Conservation (phyloP, 371 early-diverging fungal genomes). For the Mucor racemosus region DNA sequence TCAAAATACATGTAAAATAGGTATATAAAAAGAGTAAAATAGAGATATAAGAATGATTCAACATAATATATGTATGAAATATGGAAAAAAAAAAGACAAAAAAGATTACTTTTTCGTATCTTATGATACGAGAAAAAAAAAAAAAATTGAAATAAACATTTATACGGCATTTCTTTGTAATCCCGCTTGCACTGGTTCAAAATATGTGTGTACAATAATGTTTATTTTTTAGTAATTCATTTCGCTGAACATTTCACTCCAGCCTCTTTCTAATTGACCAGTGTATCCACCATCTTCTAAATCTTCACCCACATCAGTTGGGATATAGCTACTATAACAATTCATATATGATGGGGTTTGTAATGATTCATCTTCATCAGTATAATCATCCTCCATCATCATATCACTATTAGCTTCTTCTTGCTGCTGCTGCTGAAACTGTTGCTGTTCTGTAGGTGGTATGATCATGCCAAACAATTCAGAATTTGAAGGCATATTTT, state of each 20-base stretch:
- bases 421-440: background rate
- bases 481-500: background rate
- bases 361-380: conserved; percentile 22
- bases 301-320: conserved; percentile 3
- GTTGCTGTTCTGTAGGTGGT: background rate
- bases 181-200: too few relatives aligned
- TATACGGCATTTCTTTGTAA: too few relatives aligned
- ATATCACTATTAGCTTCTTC: background rate
- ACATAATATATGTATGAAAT: background rate
- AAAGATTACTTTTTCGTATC: background rate
- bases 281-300: conserved; percentile 13
- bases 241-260: conserved; percentile 20
- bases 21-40: background rate
- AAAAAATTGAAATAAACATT: background rate
- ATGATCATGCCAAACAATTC: background rate
- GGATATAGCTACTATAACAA: background rate
- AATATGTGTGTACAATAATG: too few relatives aligned
- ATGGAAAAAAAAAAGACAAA: background rate
- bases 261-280: conserved; percentile 20
- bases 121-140: background rate
- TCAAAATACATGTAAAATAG: background rate
- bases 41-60: background rate
- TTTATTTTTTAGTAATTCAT: background rate
- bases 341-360: conserved; percentile 10
- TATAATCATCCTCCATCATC: conserved; percentile 16